These are phyloP conservation scores for Cyclocybe cylindracea DNA, from an alignment of 768 basidiomycete genomes.

Conservation along the genomic window DNA sequence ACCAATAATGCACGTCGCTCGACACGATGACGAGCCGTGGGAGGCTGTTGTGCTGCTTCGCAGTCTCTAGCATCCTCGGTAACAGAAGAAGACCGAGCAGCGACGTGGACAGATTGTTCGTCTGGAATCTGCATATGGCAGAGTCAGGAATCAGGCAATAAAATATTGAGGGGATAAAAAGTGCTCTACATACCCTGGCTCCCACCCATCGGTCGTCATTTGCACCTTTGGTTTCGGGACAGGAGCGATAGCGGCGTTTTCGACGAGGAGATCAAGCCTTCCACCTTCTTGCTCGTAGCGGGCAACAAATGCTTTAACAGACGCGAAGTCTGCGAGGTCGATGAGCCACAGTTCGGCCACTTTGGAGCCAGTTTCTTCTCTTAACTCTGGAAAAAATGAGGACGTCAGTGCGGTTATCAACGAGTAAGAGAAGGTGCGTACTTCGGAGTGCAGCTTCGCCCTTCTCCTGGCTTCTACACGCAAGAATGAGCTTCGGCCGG, in stretches of 20 bases:
- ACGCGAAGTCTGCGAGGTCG: constrained; percentile 40
- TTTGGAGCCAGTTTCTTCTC: constrained; percentile 31
- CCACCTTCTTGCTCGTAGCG: constrained; percentile 31
- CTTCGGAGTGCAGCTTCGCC: constrained; percentile 35
- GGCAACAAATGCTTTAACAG: constrained; percentile 39
- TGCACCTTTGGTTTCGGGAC: constrained; percentile 5
- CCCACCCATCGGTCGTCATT: constrained; percentile 46
- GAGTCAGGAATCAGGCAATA: too few relatives aligned
- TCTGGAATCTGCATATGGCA: constrained; percentile 38
- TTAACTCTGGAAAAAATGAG: constrained; percentile 18
- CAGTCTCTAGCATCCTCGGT: constrained; percentile 43
- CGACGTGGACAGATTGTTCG: constrained; percentile 44
- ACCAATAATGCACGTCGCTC: constrained; percentile 41
- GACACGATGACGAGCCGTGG: constrained; percentile 43
- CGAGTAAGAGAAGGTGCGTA: constrained; percentile 17
- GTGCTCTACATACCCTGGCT: constrained; percentile 33
- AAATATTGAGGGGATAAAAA: too few relatives aligned
- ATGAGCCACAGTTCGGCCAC: constrained; percentile 38
- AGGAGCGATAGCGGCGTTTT: constrained; percentile 37
- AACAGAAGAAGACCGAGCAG: constrained; percentile 42
- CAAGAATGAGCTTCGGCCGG: constrained; percentile 38
- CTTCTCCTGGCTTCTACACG: constrained; percentile 33
- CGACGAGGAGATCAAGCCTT: constrained; percentile 43
- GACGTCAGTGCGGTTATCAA: neutral
- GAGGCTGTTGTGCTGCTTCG: constrained; percentile 25